Base-by-base conservation (phyloP, 441 rosid genomes). In the Flueggea neowawraea region DNA sequence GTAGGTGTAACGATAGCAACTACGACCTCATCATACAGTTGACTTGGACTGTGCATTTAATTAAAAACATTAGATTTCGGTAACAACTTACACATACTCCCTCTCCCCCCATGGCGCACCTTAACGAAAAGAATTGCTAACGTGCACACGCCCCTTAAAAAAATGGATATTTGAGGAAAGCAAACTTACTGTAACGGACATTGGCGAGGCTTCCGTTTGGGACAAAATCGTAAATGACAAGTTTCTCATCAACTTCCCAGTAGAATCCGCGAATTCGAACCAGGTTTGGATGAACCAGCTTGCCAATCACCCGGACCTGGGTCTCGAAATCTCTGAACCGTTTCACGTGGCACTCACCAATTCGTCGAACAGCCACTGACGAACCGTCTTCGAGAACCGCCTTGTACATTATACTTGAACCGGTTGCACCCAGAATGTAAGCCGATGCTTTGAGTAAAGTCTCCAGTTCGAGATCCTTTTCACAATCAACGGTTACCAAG, bases 191-290 rank as follows among this genome's bases (percentile, higher is more conserved):
- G 83, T 82, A 83, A 71, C 94, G 93, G 16, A 95, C 83, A 31
- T 86, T 86, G 60, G 95, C 95, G 14, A 89, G 94, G 77, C 94
- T 87, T 69, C 96, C 95, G 44, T 89, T 88, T 52, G 98, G 88
- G 60, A 88, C 95, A 67, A 83, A 92, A 62, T 92, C 95, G 53
- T 89, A 89, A 74, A 92, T 88, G 31, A 92, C 72, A 28, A 92
- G 82, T 79, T 92, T 92, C 74, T 92, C 96, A 41, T 84, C 95
- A 32, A 54, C 76, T 2, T 94, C 94, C 95, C 90, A 92, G 6
- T 79, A 92, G 74, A 89, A 87, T 6, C 96, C 98, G 48, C 94
- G 84, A 13, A 89, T 83, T 6, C 90, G 76, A 56, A 92, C 89
- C 72, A 92, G 79, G 75, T 89, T 89, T 7, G 91, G 89, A 68